Percentiles rank a stretch among this genome's conserved stretches.
Conservation (phyloP, 805 yeast species). For the Teunomyces gatunensis region DNA sequence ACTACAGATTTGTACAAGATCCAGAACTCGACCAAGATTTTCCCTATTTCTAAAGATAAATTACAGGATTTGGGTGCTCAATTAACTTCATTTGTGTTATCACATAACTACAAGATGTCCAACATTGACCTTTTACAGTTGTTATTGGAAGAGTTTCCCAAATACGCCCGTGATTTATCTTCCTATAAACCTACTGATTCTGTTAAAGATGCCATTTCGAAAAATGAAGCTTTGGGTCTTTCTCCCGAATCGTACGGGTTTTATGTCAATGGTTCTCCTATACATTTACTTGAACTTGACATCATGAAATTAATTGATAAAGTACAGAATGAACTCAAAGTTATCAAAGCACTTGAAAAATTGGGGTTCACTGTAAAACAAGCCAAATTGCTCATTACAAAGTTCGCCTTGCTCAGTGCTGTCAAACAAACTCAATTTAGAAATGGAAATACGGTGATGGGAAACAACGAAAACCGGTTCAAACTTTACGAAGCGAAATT, state of each 20-base stretch:
- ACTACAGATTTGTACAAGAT: conserved; percentile 17
- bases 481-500: conserved; percentile 26
- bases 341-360: conserved; percentile 20
- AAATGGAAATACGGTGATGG: conserved; percentile 30
- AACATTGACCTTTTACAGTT: conserved; percentile 37
- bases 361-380: conserved; percentile 32
- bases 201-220: conserved; percentile 22
- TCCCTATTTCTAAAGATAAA: conserved; percentile 26
- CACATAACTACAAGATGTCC: conserved; percentile 14
- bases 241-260: conserved; percentile 46
- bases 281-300: conserved; percentile 45
- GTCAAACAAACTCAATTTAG: conserved; percentile 36
- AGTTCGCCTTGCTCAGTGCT: conserved; percentile 41
- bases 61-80: conserved; percentile 39
- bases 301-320: conserved; percentile 43
- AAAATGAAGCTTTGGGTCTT: conserved; percentile 38
- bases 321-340: conserved; percentile 22
- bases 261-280: conserved; percentile 67
- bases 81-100: conserved; percentile 38
- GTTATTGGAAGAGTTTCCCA: conserved; percentile 55
- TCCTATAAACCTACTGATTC: conserved; percentile 10
- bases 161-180: conserved; percentile 39
- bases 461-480: conserved; percentile 34
- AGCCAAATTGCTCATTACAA: conserved; percentile 31
- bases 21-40: conserved; percentile 19